Evolutionary conservation across 352 stramenopile genomes (phyloP).

Genomic region (Globisporangium paroecandrum): DNA sequence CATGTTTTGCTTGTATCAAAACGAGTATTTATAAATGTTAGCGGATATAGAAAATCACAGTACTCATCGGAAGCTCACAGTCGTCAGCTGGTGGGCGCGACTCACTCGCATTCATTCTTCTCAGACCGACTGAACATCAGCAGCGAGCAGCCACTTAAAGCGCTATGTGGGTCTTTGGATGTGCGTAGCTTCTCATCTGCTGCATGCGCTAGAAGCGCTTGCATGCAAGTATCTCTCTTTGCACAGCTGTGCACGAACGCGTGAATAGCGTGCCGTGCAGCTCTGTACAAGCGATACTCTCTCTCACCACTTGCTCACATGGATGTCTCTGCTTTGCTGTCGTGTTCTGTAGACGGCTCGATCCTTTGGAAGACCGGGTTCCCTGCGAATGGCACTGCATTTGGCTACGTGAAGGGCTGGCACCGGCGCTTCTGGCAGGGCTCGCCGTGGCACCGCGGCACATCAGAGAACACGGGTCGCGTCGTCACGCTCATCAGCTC

Average conservation of each 20-base stretch:
- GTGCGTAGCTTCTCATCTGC: slow-evolving; percentile 70
- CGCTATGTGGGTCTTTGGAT: slow-evolving; percentile 45
- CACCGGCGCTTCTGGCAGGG: slow-evolving; percentile 89
- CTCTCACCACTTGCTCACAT: slow-evolving; percentile 17
- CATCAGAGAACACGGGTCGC: slow-evolving; percentile 63
- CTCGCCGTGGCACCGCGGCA: slow-evolving; percentile 84
- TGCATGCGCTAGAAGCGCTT: slow-evolving; percentile 15
- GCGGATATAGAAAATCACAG: slow-evolving; percentile 9
- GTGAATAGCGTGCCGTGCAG: too few relatives aligned
- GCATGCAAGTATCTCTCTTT: slow-evolving; percentile 57
- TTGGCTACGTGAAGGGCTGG: slow-evolving; percentile 73
- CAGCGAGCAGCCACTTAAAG: neutral
- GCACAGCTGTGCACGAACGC: neutral
- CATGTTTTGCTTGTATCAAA: neutral
- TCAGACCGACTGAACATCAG: neutral
- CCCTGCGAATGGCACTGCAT: slow-evolving; percentile 25
- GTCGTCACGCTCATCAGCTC: slow-evolving; percentile 85
- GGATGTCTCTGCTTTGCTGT: neutral
- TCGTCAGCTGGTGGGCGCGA: slow-evolving; percentile 7
- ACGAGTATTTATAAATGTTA: neutral
- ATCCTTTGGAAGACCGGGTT: slow-evolving; percentile 36
- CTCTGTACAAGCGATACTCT: neutral
- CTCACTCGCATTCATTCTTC: slow-evolving; percentile 11
- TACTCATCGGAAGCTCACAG: neutral
- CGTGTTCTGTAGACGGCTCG: slow-evolving; percentile 20